Evolutionary conservation across 2,329 filamentous ascomycete genomes (phyloP).

Genomic region (Paraphaeosphaeria sporulosa): DNA sequence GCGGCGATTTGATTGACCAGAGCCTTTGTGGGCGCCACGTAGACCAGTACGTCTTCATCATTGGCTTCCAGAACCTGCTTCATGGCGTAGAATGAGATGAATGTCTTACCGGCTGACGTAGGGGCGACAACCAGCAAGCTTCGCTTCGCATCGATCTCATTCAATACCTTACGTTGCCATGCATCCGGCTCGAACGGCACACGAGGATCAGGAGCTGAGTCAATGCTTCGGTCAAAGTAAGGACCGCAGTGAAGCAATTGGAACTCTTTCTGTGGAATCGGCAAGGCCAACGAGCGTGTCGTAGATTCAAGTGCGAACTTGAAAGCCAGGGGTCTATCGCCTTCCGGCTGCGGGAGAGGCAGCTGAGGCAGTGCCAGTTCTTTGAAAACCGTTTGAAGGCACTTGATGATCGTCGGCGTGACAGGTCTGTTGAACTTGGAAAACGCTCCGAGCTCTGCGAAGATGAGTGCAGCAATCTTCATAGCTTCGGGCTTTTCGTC

Average conservation of each 20-base stretch:
- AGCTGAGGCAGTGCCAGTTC: constrained; percentile 50
- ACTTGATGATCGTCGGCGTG: constrained; percentile 39
- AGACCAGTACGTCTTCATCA: constrained; percentile 76
- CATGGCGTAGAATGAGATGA: constrained; percentile 87
- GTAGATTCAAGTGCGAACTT: constrained; percentile 37
- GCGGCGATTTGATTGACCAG: constrained; percentile 85
- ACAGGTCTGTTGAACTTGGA: constrained; percentile 34
- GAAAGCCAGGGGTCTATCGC: constrained; percentile 56
- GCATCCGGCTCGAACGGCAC: constrained; percentile 77
- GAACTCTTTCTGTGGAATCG: constrained; percentile 62
- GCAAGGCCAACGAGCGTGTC: constrained; percentile 43
- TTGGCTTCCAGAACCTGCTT: constrained; percentile 73
- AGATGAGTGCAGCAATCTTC: constrained; percentile 44
- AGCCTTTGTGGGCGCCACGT: constrained; percentile 82
- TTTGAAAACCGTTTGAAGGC: constrained; percentile 48
- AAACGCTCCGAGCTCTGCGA: constrained; percentile 38
- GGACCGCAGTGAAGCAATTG: constrained; percentile 74
- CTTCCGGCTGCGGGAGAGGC: constrained; percentile 34
- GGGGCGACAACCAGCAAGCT: constrained; percentile 80
- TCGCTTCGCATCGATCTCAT: constrained; percentile 73
- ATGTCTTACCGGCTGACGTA: constrained; percentile 82
- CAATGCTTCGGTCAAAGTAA: constrained; percentile 77
- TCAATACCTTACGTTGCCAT: constrained; percentile 78
- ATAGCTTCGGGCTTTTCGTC: constrained; percentile 37
- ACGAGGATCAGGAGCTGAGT: constrained; percentile 71